A percentile compares a stretch with the other conserved stretches of the same genome.
Conservation (phyloP, 352 stramenopile species). For the Phytophthora agathidicida region DNA sequence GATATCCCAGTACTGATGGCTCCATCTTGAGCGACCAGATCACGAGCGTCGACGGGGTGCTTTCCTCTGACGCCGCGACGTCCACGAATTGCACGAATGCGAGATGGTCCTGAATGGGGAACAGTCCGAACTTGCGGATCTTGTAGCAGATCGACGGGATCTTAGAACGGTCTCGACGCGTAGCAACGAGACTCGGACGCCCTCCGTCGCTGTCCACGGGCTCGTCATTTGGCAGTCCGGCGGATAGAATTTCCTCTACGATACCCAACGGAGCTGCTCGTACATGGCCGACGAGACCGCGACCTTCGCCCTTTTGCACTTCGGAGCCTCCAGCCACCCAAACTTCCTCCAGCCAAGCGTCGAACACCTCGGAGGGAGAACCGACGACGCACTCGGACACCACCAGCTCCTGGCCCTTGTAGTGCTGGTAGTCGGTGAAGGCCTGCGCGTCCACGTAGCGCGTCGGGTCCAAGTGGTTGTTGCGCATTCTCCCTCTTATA, state of each 20-base stretch:
- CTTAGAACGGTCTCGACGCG: slow-evolving; percentile 27
- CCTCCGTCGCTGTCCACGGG: slow-evolving; percentile 33
- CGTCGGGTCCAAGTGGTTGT: slow-evolving; percentile 31
- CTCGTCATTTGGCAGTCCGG: slow-evolving; percentile 36
- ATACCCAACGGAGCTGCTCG: slow-evolving; percentile 55
- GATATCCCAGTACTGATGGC: slow-evolving; percentile 43
- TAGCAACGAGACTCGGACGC: slow-evolving; percentile 29
- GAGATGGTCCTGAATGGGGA: slow-evolving; percentile 59
- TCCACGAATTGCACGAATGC: slow-evolving; percentile 72
- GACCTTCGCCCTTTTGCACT: slow-evolving; percentile 50
- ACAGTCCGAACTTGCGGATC: slow-evolving; percentile 50
- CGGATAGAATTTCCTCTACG: slow-evolving; percentile 71
- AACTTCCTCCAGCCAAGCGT: slow-evolving; percentile 63
- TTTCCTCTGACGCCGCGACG: slow-evolving; percentile 42
- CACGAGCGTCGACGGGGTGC: slow-evolving; percentile 47
- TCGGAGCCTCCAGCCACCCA: slow-evolving; percentile 49
- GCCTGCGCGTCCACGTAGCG: slow-evolving; percentile 42
- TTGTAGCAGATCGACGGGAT: slow-evolving; percentile 67
- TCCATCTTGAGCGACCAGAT: slow-evolving; percentile 58
- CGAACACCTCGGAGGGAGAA: slow-evolving; percentile 56
- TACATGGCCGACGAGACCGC: slow-evolving; percentile 62
- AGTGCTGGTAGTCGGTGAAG: slow-evolving; percentile 52
- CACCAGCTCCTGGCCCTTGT: slow-evolving; percentile 67
- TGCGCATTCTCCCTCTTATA: slow-evolving; percentile 29
- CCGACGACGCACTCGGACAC: slow-evolving; percentile 58